Base-by-base conservation (phyloP, 805 yeast genomes). In the Candida caryicola region DNA sequence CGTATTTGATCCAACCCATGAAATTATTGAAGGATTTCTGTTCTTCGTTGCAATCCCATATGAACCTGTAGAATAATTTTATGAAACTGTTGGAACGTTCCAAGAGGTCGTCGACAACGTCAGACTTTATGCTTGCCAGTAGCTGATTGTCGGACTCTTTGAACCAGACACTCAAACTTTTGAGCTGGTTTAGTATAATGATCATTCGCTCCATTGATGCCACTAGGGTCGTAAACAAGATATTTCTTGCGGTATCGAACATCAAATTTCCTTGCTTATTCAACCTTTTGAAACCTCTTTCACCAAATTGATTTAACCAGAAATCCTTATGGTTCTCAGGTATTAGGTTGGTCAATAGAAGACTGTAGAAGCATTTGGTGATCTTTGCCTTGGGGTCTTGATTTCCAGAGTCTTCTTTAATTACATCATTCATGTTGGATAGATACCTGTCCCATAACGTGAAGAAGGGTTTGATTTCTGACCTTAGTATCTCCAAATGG, bases 301-400 rank as follows among this genome's bases (percentile, higher is more conserved):
- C 88, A 0, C 86, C 89, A 23, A 84, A 62, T 33, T 79, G 77
- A 47, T 81, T 81, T 16, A 76, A 69, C 51, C 85, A 62, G 79
- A 81, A 84, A 39, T 77, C 79, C 41, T 69, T 71, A 2, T 77
- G 60, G 1, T 66, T 57, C 10, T 62, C 66, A 1, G 78, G 69
- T 41, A 81, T 64, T 36, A 75, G 62, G 2, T 84, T 83, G 0
- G 85, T 76, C 3, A 79, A 50, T 2, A 79, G 54, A 16, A 76
- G 48, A 34, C 74, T 76, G 39, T 70, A 69, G 5, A 79, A 52
- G 26, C 51, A 48, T 7, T 44, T 35, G 12, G 44, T 34, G 14
- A 62, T 47, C 14, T 18, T 34, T 37, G 4, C 43, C 43, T 15
- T 29, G 7, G 21, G 26, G 6, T 23, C 27, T 14, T 15, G 18